phyloP scores from a whole-genome alignment of 2,329 filamentous ascomycete species.

The Colletotrichum tropicale region DNA sequence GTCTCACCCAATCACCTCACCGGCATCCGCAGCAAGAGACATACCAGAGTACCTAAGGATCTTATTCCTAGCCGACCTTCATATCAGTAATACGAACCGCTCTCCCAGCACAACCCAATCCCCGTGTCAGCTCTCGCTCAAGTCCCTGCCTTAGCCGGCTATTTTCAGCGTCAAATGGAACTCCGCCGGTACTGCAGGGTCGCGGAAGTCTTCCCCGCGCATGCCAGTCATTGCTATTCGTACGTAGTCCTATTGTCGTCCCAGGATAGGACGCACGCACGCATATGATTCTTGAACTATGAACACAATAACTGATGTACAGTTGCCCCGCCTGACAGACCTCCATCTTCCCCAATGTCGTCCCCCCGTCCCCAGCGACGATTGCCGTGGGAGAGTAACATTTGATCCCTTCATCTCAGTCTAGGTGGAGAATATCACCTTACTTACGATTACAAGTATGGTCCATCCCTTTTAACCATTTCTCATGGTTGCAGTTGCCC shows the following conservation, averaged over 20 bases:
- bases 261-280: not conserved
- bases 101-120: slow-evolving; percentile 5
- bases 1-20: not conserved
- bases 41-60: not conserved
- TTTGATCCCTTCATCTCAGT: not conserved
- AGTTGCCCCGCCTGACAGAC: not conserved
- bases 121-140: not conserved
- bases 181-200: not conserved
- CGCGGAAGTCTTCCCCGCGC: not conserved
- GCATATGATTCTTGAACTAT: not conserved
- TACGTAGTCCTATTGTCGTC: not conserved
- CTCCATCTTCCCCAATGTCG: not conserved
- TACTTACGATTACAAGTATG: not conserved
- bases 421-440: not conserved
- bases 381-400: not conserved
- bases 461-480: not conserved
- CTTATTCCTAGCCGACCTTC: not conserved
- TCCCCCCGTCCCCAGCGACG: not conserved
- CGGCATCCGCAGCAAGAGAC: not conserved
- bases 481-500: not conserved
- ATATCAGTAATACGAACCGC: slow-evolving; percentile 4
- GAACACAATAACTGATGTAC: not conserved
- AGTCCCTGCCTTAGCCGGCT: not conserved
- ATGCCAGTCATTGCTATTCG: not conserved
- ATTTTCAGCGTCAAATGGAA: slow-evolving; percentile 6